Evolutionary conservation across 2,329 filamentous ascomycete species (phyloP), one percentile per base, ranked within the genome.

Genomic region (Pseudogymnoascus sp.): DNA sequence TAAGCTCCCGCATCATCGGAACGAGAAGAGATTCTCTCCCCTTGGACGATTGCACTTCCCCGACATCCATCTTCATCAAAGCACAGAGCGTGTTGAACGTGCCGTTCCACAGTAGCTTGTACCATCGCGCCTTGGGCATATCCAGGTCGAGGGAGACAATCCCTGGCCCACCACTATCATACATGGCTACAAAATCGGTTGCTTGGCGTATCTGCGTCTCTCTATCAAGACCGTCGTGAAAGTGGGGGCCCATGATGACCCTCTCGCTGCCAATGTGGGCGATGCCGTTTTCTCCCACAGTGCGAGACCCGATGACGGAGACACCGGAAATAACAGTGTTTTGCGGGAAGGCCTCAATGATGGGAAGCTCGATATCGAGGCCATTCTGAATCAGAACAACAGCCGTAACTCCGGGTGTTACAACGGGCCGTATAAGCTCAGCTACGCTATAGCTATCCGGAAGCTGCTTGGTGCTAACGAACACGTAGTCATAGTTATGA

Each of bases 341-440:
- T 5, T 52, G 58, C 1, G 68, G 67, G 39, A 69, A 70, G 8
- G 65, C 64, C 2, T 61, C 60, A 13, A 69, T 61, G 13, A 70
- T 29, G 2, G 67, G 68, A 21, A 62, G 65, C 59, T 72, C 70
- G 6, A 72, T 69, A 3, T 69, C 70, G 1, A 72, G 58, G 8
- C 70, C 70, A 65, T 72, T 72, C 59, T 72, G 70, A 3, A 72
- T 64, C 61, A 72, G 45, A 2, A 71, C 68, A 15, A 72, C 67
- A 3, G 66, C 63, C 9, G 69, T 71, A 25, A 68, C 60, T n/a
- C 64, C 63, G 12, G 66, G 62, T 29, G 68, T 70, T 2, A 72
- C 65, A 39, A 72, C 60, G 8, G 68, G 66, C 27, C 61, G 60
- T 33, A 72, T 59, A 5, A 71, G 68, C 58, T 64, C 66, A 3